Evolutionary conservation across 1,284 basidiomycete species (phyloP).

Genomic region (Leccinum subfulvum): DNA sequence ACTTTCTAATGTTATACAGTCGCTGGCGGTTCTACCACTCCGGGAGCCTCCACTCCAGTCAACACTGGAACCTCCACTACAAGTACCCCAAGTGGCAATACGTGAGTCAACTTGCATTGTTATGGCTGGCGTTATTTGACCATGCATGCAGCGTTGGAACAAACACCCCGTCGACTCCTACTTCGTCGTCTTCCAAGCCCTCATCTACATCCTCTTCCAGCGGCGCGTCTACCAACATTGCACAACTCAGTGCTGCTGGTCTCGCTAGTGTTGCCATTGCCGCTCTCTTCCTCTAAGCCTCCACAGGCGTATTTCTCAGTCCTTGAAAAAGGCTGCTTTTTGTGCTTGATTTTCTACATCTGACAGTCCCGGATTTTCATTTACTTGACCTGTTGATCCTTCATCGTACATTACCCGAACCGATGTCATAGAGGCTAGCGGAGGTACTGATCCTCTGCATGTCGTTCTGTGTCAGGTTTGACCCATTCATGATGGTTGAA

Average conservation of each 20-base stretch:
- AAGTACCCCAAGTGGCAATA: slow-evolving; percentile 2
- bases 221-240: slow-evolving; percentile 35
- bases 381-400: slow-evolving; percentile 10
- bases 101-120: slow-evolving; percentile 19
- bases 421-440: slow-evolving; percentile 2
- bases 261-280: slow-evolving; percentile 46
- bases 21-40: slow-evolving; percentile 13
- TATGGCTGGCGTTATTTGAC: slow-evolving; percentile 12
- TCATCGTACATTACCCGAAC: slow-evolving; percentile 19
- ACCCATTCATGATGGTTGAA: slow-evolving; percentile 8
- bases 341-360: slow-evolving; percentile 15
- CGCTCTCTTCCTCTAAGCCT: slow-evolving; percentile 38
- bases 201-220: slow-evolving; percentile 17
- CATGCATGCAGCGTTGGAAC: neutral
- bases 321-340: slow-evolving; percentile 21
- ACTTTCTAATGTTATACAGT: slow-evolving; percentile 22
- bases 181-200: slow-evolving; percentile 15
- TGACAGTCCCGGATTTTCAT: slow-evolving; percentile 12
- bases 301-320: neutral
- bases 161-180: slow-evolving; percentile 8
- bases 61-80: slow-evolving; percentile 5
- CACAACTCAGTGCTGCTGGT: slow-evolving; percentile 42
- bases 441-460: slow-evolving; percentile 5
- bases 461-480: neutral
- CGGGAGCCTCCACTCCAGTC: slow-evolving; percentile 5